Conservation (phyloP, 495 filamentous ascomycete genomes). For the Xylaria palmicola region DNA sequence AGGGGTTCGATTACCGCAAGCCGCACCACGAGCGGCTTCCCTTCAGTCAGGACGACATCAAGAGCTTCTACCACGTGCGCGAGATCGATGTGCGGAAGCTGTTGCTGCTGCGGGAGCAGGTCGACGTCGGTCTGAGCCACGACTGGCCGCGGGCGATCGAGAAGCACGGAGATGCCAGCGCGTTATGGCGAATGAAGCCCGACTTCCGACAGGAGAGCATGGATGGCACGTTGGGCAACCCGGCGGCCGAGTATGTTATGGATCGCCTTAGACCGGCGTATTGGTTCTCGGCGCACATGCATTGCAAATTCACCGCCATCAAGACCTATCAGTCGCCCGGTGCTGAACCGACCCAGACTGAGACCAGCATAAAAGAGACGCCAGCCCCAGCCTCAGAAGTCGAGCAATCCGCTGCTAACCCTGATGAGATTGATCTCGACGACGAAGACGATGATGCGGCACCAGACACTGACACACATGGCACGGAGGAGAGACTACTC, state of each 20-base stretch:
- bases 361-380: background rate
- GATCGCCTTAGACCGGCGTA: slow-evolving; percentile 75
- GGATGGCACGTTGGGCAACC: slow-evolving; percentile 70
- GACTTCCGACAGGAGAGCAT: slow-evolving; percentile 71
- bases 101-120: slow-evolving; percentile 74
- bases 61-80: slow-evolving; percentile 80
- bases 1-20: slow-evolving; percentile 76
- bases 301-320: slow-evolving; percentile 77
- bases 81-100: slow-evolving; percentile 91
- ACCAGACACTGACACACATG: background rate
- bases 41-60: slow-evolving; percentile 69
- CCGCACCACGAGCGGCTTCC: slow-evolving; percentile 84
- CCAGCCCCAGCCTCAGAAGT: background rate
- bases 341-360: slow-evolving; percentile 18
- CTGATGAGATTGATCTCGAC: slow-evolving; percentile 55
- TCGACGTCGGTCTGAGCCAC: slow-evolving; percentile 89
- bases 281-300: slow-evolving; percentile 95
- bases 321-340: slow-evolving; percentile 56
- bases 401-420: slow-evolving; percentile 30
- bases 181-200: slow-evolving; percentile 67
- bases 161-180: slow-evolving; percentile 60
- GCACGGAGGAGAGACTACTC: slow-evolving; percentile 42
- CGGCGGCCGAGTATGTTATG: slow-evolving; percentile 73
- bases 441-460: slow-evolving; percentile 38
- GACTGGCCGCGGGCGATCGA: slow-evolving; percentile 91